Conservation (phyloP, 2,329 filamentous ascomycete genomes). For the Xylariaceae sp. region DNA sequence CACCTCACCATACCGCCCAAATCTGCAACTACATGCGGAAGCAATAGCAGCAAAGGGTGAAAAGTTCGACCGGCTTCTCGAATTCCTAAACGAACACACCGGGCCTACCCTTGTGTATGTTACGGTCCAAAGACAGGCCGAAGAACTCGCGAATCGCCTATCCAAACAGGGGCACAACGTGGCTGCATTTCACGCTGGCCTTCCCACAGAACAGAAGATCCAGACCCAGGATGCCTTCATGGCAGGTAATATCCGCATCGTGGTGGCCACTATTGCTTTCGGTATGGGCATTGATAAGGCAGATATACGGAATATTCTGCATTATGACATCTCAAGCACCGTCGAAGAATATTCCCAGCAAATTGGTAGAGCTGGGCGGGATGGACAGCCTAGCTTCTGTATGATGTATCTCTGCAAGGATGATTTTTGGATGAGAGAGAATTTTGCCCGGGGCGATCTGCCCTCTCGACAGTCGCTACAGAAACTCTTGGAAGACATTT, state of each 20-base stretch:
- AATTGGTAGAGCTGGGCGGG: slow-evolving; percentile 60
- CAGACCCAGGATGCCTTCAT: slow-evolving; percentile 59
- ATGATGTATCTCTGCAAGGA: slow-evolving; percentile 63
- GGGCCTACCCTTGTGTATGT: slow-evolving; percentile 68
- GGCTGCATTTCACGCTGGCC: slow-evolving; percentile 56
- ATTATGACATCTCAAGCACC: slow-evolving; percentile 57
- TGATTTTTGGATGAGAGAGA: slow-evolving; percentile 64
- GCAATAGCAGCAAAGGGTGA: slow-evolving; percentile 49
- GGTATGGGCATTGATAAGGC: slow-evolving; percentile 66
- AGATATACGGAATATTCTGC: slow-evolving; percentile 60
- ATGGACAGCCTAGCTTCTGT: slow-evolving; percentile 59
- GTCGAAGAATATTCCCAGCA: slow-evolving; percentile 65
- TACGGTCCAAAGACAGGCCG: slow-evolving; percentile 61
- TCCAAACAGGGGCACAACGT: slow-evolving; percentile 47
- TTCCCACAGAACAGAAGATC: slow-evolving; percentile 52
- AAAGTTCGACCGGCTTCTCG: slow-evolving; percentile 51
- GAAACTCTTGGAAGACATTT: slow-evolving; percentile 57
- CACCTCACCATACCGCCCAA: slow-evolving; percentile 64
- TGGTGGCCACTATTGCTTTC: slow-evolving; percentile 63
- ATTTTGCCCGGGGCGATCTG: slow-evolving; percentile 64
- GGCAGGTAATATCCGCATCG: slow-evolving; percentile 50
- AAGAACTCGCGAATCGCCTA: slow-evolving; percentile 49
- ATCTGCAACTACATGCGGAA: slow-evolving; percentile 60
- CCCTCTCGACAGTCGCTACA: slow-evolving; percentile 58
- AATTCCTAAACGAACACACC: slow-evolving; percentile 55